Conservation (phyloP, 108 stramenopile species). For the Discostella stelligeroides region DNA sequence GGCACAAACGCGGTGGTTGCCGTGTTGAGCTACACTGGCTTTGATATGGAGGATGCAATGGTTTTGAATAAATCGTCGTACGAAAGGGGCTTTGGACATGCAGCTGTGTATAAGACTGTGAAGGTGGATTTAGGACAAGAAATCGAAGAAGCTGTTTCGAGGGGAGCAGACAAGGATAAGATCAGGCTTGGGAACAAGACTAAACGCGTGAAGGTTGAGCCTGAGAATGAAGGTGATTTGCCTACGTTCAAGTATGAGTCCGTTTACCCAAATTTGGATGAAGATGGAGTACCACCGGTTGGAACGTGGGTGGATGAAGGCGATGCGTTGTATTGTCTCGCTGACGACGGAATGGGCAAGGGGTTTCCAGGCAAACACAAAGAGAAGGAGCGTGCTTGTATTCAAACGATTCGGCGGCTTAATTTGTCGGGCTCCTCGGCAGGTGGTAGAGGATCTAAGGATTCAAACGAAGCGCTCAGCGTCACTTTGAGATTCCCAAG, state of each 20-base stretch:
- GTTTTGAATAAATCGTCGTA: conserved; percentile 96
- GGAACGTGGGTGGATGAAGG: conserved; percentile 87
- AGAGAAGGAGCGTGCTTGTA: conserved; percentile 88
- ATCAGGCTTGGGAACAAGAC: conserved; percentile 43
- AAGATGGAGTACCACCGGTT: conserved; percentile 93
- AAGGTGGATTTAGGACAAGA: conserved; percentile 88
- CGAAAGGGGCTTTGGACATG: conserved; percentile 95
- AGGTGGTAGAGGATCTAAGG: conserved; percentile 42
- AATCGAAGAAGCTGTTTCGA: conserved; percentile 55
- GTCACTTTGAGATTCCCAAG: conserved; percentile 95
- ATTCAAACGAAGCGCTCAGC: conserved; percentile 50
- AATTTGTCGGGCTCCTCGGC: conserved; percentile 32
- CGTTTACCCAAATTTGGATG: conserved; percentile 72
- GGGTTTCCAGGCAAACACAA: conserved; percentile 86
- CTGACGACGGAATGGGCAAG: conserved; percentile 77
- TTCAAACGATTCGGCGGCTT: conserved; percentile 80
- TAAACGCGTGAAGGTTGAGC: conserved; percentile 38
- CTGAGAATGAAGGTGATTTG: conserved; percentile 43
- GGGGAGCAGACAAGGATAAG: conserved; percentile 60
- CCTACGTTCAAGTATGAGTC: conserved; percentile 50
- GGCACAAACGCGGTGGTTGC: conserved; percentile 99
- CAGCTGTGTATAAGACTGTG: conserved; percentile 94
- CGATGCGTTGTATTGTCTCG: conserved; percentile 90
- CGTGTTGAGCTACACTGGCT: conserved; percentile 98
- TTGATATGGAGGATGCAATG: conserved; percentile 99